Percentiles rank a stretch among this genome's conserved stretches.
phyloP scores from a whole-genome alignment of 2,329 filamentous ascomycete species.

The Apiospora sp. region DNA sequence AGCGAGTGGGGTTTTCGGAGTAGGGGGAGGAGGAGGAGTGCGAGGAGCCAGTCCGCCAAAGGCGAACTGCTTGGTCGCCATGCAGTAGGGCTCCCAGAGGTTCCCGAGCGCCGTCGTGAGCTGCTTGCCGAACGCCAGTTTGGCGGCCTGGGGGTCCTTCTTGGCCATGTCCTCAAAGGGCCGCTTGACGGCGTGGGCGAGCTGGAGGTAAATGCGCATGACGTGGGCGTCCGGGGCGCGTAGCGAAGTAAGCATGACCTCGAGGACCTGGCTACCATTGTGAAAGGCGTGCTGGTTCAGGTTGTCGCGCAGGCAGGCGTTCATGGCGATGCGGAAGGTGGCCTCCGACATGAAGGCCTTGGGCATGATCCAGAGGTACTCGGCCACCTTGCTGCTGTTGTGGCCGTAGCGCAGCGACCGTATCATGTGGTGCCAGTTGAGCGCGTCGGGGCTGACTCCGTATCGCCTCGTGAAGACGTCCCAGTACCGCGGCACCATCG shows the following conservation, averaged over 20 bases:
- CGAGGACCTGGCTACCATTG: constrained; percentile 70
- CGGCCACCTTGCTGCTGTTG: constrained; percentile 67
- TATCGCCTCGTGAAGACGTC: constrained; percentile 68
- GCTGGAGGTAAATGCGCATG: constrained; percentile 64
- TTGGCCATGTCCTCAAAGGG: constrained; percentile 45
- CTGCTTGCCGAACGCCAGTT: constrained; percentile 57
- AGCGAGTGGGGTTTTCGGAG: neutral
- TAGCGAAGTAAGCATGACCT: constrained; percentile 62
- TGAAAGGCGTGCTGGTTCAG: constrained; percentile 75
- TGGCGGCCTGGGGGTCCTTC: constrained; percentile 45
- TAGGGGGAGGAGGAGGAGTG: neutral
- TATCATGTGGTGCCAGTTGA: constrained; percentile 75
- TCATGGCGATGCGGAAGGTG: constrained; percentile 77
- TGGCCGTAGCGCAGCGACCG: constrained; percentile 71
- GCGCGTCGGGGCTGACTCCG: constrained; percentile 73
- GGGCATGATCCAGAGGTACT: constrained; percentile 66
- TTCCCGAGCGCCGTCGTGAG: constrained; percentile 58
- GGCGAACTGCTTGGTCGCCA: constrained; percentile 36
- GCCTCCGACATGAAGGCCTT: constrained; percentile 51
- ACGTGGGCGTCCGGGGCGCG: constrained; percentile 57
- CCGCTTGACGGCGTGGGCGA: constrained; percentile 58
- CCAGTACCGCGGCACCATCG: constrained; percentile 81
- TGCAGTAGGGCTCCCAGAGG: constrained; percentile 58
- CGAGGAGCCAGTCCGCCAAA: constrained; percentile 23
- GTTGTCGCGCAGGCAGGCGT: constrained; percentile 77